Evolutionary conservation across 805 yeast genomes (phyloP).

Genomic region (Vanderwaltozyma polyspora): DNA sequence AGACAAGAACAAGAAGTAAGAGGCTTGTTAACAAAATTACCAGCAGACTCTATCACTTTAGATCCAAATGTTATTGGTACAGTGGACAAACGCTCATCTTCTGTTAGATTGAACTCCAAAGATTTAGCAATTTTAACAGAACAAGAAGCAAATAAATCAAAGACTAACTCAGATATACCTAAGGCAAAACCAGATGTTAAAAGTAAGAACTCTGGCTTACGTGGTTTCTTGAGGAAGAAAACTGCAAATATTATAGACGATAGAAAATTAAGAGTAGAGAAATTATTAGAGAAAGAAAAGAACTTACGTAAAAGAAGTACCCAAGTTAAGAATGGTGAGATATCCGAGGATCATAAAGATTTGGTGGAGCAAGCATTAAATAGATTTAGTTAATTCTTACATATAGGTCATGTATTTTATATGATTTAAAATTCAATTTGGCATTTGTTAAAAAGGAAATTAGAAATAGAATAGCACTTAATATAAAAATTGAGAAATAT

Average conservation of each 20-base stretch:
- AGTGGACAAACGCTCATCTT: conserved; percentile 60
- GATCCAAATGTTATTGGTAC: conserved; percentile 84
- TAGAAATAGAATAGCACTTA: too few relatives aligned
- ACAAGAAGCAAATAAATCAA: conserved; percentile 24
- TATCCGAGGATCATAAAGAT: conserved; percentile 40
- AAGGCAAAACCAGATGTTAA: conserved; percentile 56
- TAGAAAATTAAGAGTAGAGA: conserved; percentile 66
- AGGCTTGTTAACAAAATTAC: conserved; percentile 70
- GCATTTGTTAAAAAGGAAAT: too few relatives aligned
- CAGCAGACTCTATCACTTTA: conserved; percentile 83
- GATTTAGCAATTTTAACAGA: conserved; percentile 38
- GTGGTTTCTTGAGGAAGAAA: conserved; percentile 73
- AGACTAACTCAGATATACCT: conserved; percentile 39
- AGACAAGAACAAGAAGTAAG: conserved; percentile 91
- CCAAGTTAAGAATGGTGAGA: conserved; percentile 37
- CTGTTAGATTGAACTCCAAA: conserved; percentile 51
- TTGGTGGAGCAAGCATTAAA: conserved; percentile 31
- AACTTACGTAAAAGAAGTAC: conserved; percentile 45
- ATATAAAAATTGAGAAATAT: too few relatives aligned
- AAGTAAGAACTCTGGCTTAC: conserved; percentile 74
- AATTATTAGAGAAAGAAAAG: conserved; percentile 65
- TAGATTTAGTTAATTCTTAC: conserved; percentile 27
- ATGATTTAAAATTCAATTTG: too few relatives aligned
- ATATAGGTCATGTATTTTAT: too few relatives aligned
- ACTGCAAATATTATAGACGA: conserved; percentile 77